A percentile compares a stretch with the other conserved stretches of the same genome.
Evolutionary conservation across 139 green algal genomes (phyloP).

Genomic region (Chlamydomonas sp.): DNA sequence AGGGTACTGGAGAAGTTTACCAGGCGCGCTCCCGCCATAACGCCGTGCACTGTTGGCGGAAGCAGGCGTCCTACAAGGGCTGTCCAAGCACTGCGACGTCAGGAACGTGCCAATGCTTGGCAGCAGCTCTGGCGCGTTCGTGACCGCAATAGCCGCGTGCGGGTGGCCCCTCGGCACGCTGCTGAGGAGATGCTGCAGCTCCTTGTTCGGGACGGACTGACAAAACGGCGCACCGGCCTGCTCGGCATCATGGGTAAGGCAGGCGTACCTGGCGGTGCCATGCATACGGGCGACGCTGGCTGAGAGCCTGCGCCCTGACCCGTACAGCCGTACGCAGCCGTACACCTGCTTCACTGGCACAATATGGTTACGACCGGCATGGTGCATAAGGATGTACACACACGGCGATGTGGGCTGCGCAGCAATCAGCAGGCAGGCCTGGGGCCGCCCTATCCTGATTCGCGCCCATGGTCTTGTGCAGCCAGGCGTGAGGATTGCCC

Average conservation of each 20-base stretch:
- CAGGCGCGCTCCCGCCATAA: background rate
- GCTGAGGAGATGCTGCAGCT: background rate
- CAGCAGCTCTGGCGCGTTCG: conserved; percentile 1
- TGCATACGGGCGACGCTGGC: too few species aligned
- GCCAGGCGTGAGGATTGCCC: too few species aligned
- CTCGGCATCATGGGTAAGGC: background rate
- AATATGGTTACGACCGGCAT: background rate
- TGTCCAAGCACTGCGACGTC: background rate
- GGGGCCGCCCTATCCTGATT: too few species aligned
- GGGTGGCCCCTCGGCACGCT: background rate
- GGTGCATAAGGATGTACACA: background rate
- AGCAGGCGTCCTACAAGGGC: conserved; percentile 2
- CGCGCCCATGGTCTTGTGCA: too few species aligned
- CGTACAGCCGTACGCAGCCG: too few species aligned
- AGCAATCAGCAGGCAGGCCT: too few species aligned
- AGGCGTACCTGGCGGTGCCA: too few species aligned
- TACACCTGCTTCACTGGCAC: too few species aligned
- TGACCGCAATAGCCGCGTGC: background rate
- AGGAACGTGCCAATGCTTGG: background rate
- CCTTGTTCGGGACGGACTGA: background rate
- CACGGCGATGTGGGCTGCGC: background rate
- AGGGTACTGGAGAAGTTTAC: background rate
- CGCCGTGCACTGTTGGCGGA: background rate
- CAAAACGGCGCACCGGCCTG: background rate
- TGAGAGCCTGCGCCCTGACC: too few species aligned